Percentiles rank a stretch among this genome's conserved stretches.
Evolutionary conservation across 352 stramenopile species (phyloP).

Genomic region (Globisporangium parvum): DNA sequence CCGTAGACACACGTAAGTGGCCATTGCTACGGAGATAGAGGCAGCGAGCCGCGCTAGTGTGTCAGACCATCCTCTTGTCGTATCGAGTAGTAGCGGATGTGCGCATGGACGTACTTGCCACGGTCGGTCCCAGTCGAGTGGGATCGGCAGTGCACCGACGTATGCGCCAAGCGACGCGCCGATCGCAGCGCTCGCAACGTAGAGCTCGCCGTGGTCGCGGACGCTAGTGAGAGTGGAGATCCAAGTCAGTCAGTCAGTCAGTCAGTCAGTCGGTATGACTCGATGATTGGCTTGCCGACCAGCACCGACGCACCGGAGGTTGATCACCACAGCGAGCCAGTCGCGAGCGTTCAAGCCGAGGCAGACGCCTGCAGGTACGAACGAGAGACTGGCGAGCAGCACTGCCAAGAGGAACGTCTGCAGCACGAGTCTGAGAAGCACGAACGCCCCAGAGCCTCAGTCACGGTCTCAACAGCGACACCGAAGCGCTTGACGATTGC

Average conservation of each 20-base stretch:
- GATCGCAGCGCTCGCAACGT: slow-evolving; percentile 45
- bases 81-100: neutral
- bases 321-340: slow-evolving; percentile 51
- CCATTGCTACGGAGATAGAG: slow-evolving; percentile 56
- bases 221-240: slow-evolving; percentile 17
- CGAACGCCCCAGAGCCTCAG: slow-evolving; percentile 7
- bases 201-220: slow-evolving; percentile 32
- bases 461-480: neutral
- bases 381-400: slow-evolving; percentile 41
- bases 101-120: slow-evolving; percentile 66
- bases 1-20: slow-evolving; percentile 81
- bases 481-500: neutral
- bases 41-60: neutral
- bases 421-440: slow-evolving; percentile 34
- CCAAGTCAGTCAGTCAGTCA: neutral
- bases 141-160: slow-evolving; percentile 71
- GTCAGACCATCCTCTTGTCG: neutral
- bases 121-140: slow-evolving; percentile 82
- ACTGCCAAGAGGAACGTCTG: slow-evolving; percentile 63
- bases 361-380: slow-evolving; percentile 39
- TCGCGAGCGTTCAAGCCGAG: slow-evolving; percentile 25
- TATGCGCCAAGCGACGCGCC: slow-evolving; percentile 63
- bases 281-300: neutral
- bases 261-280: no score
- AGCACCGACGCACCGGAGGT: slow-evolving; percentile 29